These are phyloP conservation scores for Tolypocladium cylindrosporum DNA, from an alignment of 2,329 filamentous ascomycete species.

Conservation along the genomic window DNA sequence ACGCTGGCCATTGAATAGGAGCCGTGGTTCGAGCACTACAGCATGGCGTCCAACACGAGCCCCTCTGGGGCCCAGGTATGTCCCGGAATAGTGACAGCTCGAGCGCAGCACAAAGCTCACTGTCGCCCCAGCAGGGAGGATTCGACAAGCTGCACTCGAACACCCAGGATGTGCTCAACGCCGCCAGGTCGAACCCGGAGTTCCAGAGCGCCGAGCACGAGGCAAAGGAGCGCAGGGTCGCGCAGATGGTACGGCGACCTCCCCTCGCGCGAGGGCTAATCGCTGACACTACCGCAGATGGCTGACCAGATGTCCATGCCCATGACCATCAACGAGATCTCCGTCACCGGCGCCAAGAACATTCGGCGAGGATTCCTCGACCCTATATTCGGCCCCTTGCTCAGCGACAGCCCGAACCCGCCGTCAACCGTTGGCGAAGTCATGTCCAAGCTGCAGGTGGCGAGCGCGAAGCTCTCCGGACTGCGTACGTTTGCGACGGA, in stretches of 20 bases:
- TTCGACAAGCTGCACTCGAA: conserved; percentile 30
- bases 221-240: conserved; percentile 27
- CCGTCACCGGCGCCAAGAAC: conserved; percentile 70
- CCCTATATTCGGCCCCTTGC: conserved; percentile 66
- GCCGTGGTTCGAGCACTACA: conserved; percentile 5
- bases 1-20: not conserved
- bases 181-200: conserved; percentile 26
- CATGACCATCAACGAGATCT: conserved; percentile 77
- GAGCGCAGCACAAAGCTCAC: not conserved
- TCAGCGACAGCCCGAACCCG: conserved; percentile 55
- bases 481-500: conserved; percentile 52
- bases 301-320: conserved; percentile 75
- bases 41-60: conserved; percentile 23
- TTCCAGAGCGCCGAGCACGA: conserved; percentile 26
- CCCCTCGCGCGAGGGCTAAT: not conserved
- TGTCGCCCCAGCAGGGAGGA: conserved; percentile 18
- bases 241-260: conserved; percentile 21
- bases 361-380: conserved; percentile 81
- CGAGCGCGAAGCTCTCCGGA: conserved; percentile 63
- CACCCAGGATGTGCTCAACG: conserved; percentile 24
- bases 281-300: conserved; percentile 19
- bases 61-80: conserved; percentile 19
- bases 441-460: conserved; percentile 58
- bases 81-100: not conserved
- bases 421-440: conserved; percentile 75